A percentile compares a stretch with the other conserved stretches of the same genome.
phyloP scores from a whole-genome alignment of 2,329 filamentous ascomycete genomes.

The Tricladium varicosporioides region DNA sequence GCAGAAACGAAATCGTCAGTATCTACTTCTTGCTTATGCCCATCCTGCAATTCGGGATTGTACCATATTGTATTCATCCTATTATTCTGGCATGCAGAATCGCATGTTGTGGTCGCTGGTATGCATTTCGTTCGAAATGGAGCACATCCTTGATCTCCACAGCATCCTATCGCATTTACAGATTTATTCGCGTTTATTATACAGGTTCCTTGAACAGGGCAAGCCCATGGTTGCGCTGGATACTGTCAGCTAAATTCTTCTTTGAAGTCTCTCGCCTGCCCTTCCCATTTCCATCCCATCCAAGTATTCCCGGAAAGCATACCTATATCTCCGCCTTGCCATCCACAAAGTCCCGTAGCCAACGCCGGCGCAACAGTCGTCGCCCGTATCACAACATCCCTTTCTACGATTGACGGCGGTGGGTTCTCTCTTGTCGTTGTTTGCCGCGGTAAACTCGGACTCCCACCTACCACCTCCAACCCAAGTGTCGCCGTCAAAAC shows the following conservation, averaged over 20 bases:
- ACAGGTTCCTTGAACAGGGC: not conserved
- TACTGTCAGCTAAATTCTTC: not conserved
- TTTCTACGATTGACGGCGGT: not conserved
- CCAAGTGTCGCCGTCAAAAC: not conserved
- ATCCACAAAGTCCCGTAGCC: not conserved
- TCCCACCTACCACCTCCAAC: not conserved
- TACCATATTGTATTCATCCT: slow-evolving; percentile 4
- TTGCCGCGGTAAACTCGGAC: not conserved
- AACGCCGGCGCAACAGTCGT: not conserved
- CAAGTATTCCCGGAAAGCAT: not conserved
- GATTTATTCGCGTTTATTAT: not conserved
- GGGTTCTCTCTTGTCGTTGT: not conserved
- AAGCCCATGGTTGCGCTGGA: not conserved
- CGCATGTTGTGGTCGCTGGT: not conserved
- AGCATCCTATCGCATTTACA: slow-evolving; percentile 3
- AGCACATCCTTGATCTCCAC: not conserved
- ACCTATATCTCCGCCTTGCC: slow-evolving; percentile 1
- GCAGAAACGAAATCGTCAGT: not conserved
- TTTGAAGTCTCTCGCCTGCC: no score
- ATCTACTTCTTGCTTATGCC: not conserved
- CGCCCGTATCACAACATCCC: not conserved
- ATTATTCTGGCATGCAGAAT: not conserved
- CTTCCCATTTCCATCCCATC: not conserved
- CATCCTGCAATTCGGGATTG: not conserved
- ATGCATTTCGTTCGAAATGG: not conserved